phyloP scores from a whole-genome alignment of 75 land plant genomes.

The Pinus tabuliformis region DNA sequence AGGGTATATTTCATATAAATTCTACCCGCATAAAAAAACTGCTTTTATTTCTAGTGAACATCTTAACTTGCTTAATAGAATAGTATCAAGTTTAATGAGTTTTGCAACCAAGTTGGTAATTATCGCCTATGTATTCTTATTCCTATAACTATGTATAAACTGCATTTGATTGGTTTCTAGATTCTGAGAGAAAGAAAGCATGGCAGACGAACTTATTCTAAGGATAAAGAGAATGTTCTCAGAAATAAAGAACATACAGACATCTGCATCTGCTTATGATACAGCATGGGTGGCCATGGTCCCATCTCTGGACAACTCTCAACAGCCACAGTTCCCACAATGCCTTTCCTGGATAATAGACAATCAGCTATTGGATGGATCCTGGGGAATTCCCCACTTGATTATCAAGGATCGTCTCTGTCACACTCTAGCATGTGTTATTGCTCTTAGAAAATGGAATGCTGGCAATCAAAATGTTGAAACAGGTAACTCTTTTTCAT shows the following conservation, averaged over 20 bases:
- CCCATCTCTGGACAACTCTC: conserved; percentile 39
- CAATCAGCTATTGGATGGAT: conserved; percentile 72
- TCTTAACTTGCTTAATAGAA: too few species aligned
- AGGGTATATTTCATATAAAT: too few species aligned
- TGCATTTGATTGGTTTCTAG: too few species aligned
- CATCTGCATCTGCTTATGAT: conserved; percentile 68
- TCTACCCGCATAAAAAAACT: too few species aligned
- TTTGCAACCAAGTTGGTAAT: too few species aligned
- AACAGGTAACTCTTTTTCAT: conserved; percentile 30
- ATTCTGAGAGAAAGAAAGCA: too few species aligned
- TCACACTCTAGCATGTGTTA: conserved; percentile 60
- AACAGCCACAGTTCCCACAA: conserved; percentile 59
- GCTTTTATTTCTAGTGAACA: too few species aligned
- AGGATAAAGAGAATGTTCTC: conserved; percentile 4
- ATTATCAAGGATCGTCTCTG: conserved; percentile 45
- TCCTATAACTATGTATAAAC: too few species aligned
- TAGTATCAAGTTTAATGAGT: too few species aligned
- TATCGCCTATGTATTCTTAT: too few species aligned
- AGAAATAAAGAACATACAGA: neutral
- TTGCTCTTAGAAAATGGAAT: conserved; percentile 71
- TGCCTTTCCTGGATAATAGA: conserved; percentile 64
- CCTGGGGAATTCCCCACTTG: conserved; percentile 48
- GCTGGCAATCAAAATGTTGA: conserved; percentile 44
- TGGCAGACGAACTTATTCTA: neutral
- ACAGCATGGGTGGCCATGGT: conserved; percentile 89